Evolutionary conservation across 306 rosid genomes (phyloP).

Genomic region (Malus sieversii): DNA sequence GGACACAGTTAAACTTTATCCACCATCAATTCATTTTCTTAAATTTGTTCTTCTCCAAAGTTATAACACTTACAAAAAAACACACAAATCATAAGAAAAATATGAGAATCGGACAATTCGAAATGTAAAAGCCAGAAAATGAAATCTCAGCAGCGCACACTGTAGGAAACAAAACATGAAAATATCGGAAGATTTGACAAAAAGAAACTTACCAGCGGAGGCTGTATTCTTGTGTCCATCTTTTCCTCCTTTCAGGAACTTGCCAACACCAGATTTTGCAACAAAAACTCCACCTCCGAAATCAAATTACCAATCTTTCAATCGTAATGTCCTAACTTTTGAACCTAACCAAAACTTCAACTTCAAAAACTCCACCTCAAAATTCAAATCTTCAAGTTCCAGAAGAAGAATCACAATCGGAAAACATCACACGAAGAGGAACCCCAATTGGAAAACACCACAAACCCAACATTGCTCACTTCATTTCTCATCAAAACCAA

Average conservation of each 20-base stretch:
- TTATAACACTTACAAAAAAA: not conserved
- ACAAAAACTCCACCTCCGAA: conserved; percentile 20
- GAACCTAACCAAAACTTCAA: conserved; percentile 10
- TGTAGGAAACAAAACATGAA: conserved; percentile 4
- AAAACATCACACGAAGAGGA: not conserved
- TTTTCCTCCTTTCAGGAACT: conserved; percentile 14
- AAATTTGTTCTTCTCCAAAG: not conserved
- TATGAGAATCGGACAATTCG: not conserved
- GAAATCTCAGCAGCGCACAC: not conserved
- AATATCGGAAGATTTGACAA: not conserved
- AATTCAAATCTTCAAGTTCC: conserved; percentile 1
- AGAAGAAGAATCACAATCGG: conserved; percentile 9
- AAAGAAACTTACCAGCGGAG: conserved; percentile 64
- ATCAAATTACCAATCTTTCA: conserved; percentile 29
- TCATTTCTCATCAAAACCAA: conserved; percentile 24
- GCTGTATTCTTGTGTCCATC: conserved; percentile 80
- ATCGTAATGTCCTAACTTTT: conserved; percentile 33
- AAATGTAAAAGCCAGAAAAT: not conserved
- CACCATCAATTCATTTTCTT: conserved; percentile 1
- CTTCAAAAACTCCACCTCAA: conserved; percentile 11
- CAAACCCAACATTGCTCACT: conserved; percentile 16
- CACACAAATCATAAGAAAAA: not conserved
- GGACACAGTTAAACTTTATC: not conserved
- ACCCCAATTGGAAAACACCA: conserved; percentile 10
- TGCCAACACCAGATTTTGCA: conserved; percentile 15